Conservation (phyloP, 768 basidiomycete genomes). For the Basidioascus undulatus region DNA sequence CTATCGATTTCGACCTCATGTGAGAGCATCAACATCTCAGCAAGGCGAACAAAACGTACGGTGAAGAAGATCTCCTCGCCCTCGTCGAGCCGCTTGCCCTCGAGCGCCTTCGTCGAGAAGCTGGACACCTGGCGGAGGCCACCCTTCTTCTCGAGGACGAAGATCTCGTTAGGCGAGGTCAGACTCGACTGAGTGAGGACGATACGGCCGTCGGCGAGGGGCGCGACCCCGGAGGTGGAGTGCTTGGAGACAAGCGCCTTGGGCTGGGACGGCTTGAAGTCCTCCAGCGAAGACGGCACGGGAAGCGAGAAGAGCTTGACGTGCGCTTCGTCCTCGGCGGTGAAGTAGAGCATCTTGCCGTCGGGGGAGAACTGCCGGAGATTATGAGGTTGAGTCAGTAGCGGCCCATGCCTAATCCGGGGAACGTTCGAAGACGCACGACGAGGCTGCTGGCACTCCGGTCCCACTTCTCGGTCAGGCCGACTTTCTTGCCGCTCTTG, state of each 20-base stretch:
- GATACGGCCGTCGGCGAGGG: slow-evolving; percentile 34
- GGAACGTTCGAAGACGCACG: slow-evolving; percentile 21
- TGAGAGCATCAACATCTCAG: no score
- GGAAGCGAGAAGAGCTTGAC: slow-evolving; percentile 48
- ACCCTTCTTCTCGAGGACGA: slow-evolving; percentile 28
- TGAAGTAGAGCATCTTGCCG: slow-evolving; percentile 41
- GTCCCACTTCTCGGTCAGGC: slow-evolving; percentile 65
- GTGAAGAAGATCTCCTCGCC: slow-evolving; percentile 78
- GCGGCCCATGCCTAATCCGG: slow-evolving; percentile 5
- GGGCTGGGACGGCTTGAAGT: slow-evolving; percentile 24
- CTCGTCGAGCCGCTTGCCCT: slow-evolving; percentile 30
- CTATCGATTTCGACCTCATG: no score
- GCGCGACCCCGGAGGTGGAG: slow-evolving; percentile 35
- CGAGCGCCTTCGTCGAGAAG: slow-evolving; percentile 33
- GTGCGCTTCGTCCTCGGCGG: slow-evolving; percentile 53
- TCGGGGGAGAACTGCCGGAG: slow-evolving; percentile 42
- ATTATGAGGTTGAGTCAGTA: background rate
- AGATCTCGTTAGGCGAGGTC: slow-evolving; percentile 56
- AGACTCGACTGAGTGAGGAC: slow-evolving; percentile 51
- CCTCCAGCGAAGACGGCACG: slow-evolving; percentile 24
- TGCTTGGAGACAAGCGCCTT: slow-evolving; percentile 32
- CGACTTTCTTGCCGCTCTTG: slow-evolving; percentile 36
- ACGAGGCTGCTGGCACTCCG: slow-evolving; percentile 39
- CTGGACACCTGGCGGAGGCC: slow-evolving; percentile 33
- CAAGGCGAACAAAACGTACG: no score